These are phyloP conservation scores for Solidago caesia DNA, from an alignment of 129 eudicot species.

Conservation along the genomic window DNA sequence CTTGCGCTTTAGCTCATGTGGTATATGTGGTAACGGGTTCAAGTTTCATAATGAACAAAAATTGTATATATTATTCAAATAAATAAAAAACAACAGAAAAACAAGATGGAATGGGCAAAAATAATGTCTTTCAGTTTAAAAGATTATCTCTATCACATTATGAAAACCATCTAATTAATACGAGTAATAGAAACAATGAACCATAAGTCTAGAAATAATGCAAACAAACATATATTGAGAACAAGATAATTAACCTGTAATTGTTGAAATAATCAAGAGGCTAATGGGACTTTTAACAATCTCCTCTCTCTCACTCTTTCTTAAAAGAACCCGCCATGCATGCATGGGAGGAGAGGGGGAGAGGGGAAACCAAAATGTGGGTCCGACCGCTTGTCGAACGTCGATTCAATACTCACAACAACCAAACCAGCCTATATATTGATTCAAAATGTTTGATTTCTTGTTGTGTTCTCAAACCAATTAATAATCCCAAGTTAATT, in stretches of 20 bases:
- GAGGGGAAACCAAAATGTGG: conserved; percentile 25
- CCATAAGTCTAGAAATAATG: neutral
- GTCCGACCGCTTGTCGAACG: conserved; percentile 36
- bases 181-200: neutral
- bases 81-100: too few species aligned
- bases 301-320: conserved; percentile 30
- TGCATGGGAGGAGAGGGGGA: conserved; percentile 38
- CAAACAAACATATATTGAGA: neutral
- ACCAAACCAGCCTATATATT: neutral
- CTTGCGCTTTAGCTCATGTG: too few species aligned
- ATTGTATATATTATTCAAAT: neutral
- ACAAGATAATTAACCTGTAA: conserved; percentile 17
- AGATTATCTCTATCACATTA: too few species aligned
- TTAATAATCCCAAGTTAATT: neutral
- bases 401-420: conserved; percentile 17
- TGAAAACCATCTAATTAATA: neutral
- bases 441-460: conserved; percentile 5
- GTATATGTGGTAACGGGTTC: too few species aligned
- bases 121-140: neutral
- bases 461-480: conserved; percentile 37
- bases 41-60: neutral
- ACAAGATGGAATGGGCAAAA: neutral
- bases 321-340: conserved; percentile 22
- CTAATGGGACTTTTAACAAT: conserved; percentile 17
- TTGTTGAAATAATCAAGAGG: conserved; percentile 22